These are phyloP conservation scores for Aristolochia californica DNA, from an alignment of 164 flowering plant genomes.

Conservation along the genomic window DNA sequence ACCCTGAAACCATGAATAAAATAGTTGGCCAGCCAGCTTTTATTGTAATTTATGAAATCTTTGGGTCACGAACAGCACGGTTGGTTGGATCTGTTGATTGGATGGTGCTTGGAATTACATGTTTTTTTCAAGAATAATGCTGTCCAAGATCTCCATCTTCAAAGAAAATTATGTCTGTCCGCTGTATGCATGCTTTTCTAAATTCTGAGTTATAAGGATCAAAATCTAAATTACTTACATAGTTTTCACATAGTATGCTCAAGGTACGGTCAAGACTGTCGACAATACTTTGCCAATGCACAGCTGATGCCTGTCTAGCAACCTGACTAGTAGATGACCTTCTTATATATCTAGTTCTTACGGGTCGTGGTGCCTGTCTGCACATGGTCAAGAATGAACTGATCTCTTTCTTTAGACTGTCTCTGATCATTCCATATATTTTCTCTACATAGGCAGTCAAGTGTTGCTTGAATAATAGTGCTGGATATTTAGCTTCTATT, in stretches of 20 bases:
- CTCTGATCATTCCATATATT: conserved; percentile 79
- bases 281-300: conserved; percentile 75
- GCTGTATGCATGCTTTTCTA: no score
- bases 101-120: background rate
- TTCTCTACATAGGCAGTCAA: conserved; percentile 80
- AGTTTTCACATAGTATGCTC: conserved; percentile 35
- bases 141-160: conserved; percentile 9
- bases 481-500: conserved; percentile 86
- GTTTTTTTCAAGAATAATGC: no score
- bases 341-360: conserved; percentile 49
- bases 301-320: conserved; percentile 54
- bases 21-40: no score
- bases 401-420: conserved; percentile 73
- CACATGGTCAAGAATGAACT: conserved; percentile 52
- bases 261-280: conserved; percentile 34
- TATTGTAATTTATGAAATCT: background rate
- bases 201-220: background rate
- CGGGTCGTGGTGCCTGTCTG: conserved; percentile 76
- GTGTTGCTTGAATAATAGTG: conserved; percentile 79
- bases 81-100: no score
- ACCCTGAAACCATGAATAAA: no score
- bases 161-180: no score
- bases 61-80: no score
- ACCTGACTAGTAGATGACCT: conserved; percentile 50
- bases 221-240: conserved; percentile 46